Percentiles rank a stretch among this genome's conserved stretches.
phyloP scores from a whole-genome alignment of 805 yeast species.

The Novakomyces olei region DNA sequence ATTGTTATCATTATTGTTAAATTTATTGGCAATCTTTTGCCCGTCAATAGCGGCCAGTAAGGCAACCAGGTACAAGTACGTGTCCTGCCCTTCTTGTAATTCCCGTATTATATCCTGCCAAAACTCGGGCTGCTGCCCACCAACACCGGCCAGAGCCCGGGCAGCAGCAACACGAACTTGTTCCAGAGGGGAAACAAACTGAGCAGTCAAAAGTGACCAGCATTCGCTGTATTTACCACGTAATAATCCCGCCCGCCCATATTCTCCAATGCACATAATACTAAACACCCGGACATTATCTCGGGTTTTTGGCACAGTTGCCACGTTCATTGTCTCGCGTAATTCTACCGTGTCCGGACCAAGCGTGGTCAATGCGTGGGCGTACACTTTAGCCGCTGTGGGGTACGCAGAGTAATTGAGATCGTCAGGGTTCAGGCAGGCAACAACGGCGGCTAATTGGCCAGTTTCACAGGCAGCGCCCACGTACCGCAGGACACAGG shows the following conservation, averaged over 20 bases:
- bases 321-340: too few relatives aligned
- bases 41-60: conserved; percentile 14
- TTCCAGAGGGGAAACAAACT: conserved; percentile 17
- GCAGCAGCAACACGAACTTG: conserved; percentile 27
- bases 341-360: too few relatives aligned
- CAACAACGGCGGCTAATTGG: too few relatives aligned
- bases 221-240: conserved; percentile 16
- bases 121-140: conserved; percentile 20
- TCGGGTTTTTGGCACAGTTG: not conserved
- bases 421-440: too few relatives aligned
- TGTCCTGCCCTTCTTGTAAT: conserved; percentile 9
- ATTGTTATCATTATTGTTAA: too few relatives aligned
- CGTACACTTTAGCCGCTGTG: too few relatives aligned
- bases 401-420: too few relatives aligned
- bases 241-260: conserved; percentile 19
- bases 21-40: conserved; percentile 3
- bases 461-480: too few relatives aligned
- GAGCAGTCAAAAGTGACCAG: conserved; percentile 19
- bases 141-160: conserved; percentile 29
- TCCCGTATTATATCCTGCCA: conserved; percentile 17
- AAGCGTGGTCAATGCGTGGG: too few relatives aligned
- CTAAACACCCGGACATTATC: not conserved
- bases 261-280: conserved; percentile 21
- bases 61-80: conserved; percentile 15
- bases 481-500: too few relatives aligned